A percentile compares a stretch with the other conserved stretches of the same genome.
Evolutionary conservation across 2,329 filamentous ascomycete species (phyloP).

Genomic region (Coniochaeta ligniaria): DNA sequence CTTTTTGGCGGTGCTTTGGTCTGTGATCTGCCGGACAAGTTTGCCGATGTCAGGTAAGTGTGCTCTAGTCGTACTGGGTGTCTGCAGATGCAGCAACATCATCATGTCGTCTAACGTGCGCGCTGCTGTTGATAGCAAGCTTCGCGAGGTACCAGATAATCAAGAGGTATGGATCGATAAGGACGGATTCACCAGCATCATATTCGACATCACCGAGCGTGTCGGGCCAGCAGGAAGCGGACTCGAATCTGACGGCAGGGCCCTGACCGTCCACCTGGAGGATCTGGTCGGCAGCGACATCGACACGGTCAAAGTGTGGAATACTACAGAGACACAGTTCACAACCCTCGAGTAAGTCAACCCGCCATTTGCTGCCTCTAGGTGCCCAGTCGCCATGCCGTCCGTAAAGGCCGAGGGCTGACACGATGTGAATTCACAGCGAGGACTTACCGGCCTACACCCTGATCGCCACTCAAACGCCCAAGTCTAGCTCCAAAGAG

Average conservation of each 20-base stretch:
- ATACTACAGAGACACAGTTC: conserved; percentile 54
- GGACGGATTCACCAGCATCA: conserved; percentile 77
- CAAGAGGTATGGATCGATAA: conserved; percentile 89
- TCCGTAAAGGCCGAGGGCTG: conserved; percentile 3
- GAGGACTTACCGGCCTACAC: conserved; percentile 56
- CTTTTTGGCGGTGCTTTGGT: conserved; percentile 69
- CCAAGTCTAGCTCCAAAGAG: conserved; percentile 24
- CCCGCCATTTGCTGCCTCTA: not conserved
- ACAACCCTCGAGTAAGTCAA: conserved; percentile 43
- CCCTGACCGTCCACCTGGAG: conserved; percentile 61
- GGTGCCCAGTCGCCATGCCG: not conserved
- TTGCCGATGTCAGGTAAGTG: conserved; percentile 65
- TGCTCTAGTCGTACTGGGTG: not conserved
- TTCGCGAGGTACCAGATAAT: conserved; percentile 74
- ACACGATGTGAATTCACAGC: conserved; percentile 19
- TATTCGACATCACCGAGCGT: conserved; percentile 84
- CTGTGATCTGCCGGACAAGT: conserved; percentile 59
- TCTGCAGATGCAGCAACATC: not conserved
- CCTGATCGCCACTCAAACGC: conserved; percentile 59
- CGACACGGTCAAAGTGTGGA: conserved; percentile 60
- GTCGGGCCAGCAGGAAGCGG: conserved; percentile 49
- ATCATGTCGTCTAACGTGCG: not conserved
- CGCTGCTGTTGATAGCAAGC: conserved; percentile 38
- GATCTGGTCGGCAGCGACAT: conserved; percentile 60
- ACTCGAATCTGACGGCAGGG: conserved; percentile 60